Evolutionary conservation across 495 filamentous ascomycete species (phyloP).

Genomic region (Jackrogersella minutella): DNA sequence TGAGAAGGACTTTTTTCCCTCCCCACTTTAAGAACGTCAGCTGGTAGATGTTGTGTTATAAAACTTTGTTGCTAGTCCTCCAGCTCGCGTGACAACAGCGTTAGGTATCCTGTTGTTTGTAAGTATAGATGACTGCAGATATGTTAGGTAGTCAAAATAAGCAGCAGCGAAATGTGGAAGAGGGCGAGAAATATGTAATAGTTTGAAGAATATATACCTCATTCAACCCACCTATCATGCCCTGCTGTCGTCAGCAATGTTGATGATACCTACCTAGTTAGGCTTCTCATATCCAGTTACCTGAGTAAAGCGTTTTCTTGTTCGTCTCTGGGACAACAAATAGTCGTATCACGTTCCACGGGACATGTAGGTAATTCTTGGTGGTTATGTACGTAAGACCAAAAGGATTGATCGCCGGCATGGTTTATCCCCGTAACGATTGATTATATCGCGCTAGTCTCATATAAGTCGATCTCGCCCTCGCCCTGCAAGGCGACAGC

Average conservation of each 20-base stretch:
- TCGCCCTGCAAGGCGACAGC: slow-evolving; percentile 29
- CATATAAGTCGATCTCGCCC: slow-evolving; percentile 15
- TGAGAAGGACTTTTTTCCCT: neutral
- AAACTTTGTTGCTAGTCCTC: neutral
- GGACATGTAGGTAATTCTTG: neutral
- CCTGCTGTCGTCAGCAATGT: neutral
- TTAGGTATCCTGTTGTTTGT: neutral
- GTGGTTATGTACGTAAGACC: slow-evolving; percentile 33
- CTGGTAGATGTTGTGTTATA: slow-evolving; percentile 3
- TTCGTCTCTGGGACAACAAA: slow-evolving; percentile 1
- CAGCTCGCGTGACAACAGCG: slow-evolving; percentile 1
- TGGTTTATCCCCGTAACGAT: slow-evolving; percentile 35
- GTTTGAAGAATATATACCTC: neutral
- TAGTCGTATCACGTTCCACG: slow-evolving; percentile 21
- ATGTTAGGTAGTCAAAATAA: neutral
- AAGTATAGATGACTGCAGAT: slow-evolving; percentile 10
- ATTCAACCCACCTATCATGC: neutral
- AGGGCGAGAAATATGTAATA: neutral
- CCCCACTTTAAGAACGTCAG: slow-evolving; percentile 2
- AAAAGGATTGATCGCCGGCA: slow-evolving; percentile 35
- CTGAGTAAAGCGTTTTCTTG: neutral
- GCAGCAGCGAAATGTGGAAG: neutral
- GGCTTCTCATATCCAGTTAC: neutral
- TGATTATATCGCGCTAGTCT: slow-evolving; percentile 32
- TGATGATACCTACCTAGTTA: neutral